Evolutionary conservation across 176 grass and related monocot species (phyloP).

Genomic region (Juncus inflexus): DNA sequence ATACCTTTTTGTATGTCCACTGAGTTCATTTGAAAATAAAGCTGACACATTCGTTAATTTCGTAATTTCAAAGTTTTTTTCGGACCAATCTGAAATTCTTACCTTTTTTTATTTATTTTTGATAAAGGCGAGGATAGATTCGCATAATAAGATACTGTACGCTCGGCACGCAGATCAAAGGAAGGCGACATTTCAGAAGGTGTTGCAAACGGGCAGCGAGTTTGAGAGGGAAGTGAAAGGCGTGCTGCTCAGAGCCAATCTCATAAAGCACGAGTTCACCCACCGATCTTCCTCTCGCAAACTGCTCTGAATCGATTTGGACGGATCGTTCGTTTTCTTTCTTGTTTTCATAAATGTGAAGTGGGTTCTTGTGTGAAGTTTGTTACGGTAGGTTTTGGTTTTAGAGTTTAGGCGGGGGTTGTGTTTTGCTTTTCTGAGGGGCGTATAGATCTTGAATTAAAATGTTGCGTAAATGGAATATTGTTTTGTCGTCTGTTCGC

Average conservation of each 20-base stretch:
- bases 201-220: conserved; percentile 65
- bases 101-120: background rate
- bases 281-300: conserved; percentile 38
- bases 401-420: too few relatives aligned
- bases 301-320: conserved; percentile 1
- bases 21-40: too few relatives aligned
- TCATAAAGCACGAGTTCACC: conserved; percentile 76
- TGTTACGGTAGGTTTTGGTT: too few relatives aligned
- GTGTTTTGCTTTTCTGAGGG: too few relatives aligned
- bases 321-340: too few relatives aligned
- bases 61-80: too few relatives aligned
- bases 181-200: conserved; percentile 66
- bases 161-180: conserved; percentile 36
- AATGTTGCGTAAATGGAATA: background rate
- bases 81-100: background rate
- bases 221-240: conserved; percentile 82
- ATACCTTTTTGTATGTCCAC: too few relatives aligned
- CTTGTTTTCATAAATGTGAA: too few relatives aligned
- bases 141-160: conserved; percentile 77
- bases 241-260: conserved; percentile 86
- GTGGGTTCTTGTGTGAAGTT: too few relatives aligned
- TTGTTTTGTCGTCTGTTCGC: background rate
- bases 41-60: too few relatives aligned
- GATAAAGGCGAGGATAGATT: conserved; percentile 88
- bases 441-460: too few relatives aligned